These are phyloP conservation scores for Lineolata rhizophorae DNA, from an alignment of 495 filamentous ascomycete species.

Conservation along the genomic window DNA sequence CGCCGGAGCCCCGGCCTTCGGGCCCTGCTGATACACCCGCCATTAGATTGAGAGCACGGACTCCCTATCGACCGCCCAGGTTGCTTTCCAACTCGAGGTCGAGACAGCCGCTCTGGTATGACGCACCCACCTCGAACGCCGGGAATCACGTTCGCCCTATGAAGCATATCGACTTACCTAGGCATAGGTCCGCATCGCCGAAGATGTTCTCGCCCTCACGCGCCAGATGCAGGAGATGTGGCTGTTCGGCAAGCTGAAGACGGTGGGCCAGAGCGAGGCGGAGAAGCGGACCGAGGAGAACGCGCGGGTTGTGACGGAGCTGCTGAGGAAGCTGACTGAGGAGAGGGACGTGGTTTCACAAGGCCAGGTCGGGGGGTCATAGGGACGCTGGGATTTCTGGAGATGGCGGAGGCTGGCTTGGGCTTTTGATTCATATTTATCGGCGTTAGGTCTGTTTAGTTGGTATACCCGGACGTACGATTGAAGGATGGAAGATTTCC, in stretches of 20 bases:
- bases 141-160: too few species aligned
- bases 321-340: neutral
- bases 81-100: constrained; percentile 38
- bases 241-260: constrained; percentile 50
- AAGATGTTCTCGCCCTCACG: constrained; percentile 41
- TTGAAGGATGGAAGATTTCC: too few species aligned
- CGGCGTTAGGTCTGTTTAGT: too few species aligned
- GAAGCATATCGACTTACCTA: too few species aligned
- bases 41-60: too few species aligned
- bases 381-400: neutral
- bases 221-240: constrained; percentile 51
- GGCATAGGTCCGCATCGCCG: constrained; percentile 35
- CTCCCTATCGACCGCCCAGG: constrained; percentile 28
- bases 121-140: constrained; percentile 1
- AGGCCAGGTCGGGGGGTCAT: neutral
- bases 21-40: too few species aligned
- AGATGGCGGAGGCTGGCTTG: too few species aligned
- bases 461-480: too few species aligned
- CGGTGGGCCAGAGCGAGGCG: constrained; percentile 22
- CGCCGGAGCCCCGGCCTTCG: too few species aligned
- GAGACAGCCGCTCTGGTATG: constrained; percentile 39
- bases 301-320: constrained; percentile 25
- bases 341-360: neutral
- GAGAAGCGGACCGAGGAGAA: constrained; percentile 29
- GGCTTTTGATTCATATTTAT: neutral